Evolutionary conservation across 225 moss, liverwort and hornwort species (phyloP).

Genomic region (Climacium dendroides): DNA sequence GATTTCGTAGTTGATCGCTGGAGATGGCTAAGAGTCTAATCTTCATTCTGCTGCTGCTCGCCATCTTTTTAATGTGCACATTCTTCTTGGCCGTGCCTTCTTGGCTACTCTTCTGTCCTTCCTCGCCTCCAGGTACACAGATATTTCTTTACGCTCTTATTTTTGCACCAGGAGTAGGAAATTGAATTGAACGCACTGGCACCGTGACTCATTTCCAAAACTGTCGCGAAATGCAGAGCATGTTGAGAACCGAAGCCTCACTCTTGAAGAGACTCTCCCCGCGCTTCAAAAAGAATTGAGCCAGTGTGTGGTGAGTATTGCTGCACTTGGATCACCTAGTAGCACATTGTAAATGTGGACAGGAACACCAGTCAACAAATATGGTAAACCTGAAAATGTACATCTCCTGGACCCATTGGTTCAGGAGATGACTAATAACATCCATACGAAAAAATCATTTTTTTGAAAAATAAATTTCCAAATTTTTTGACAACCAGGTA

Average conservation of each 20-base stretch:
- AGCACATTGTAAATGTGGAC: too few relatives aligned
- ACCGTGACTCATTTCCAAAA: not conserved
- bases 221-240: not conserved
- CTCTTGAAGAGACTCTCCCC: not conserved
- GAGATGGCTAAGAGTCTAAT: not conserved
- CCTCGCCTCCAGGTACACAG: not conserved
- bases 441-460: too few relatives aligned
- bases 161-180: not conserved
- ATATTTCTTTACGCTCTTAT: not conserved
- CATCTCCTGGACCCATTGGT: too few relatives aligned
- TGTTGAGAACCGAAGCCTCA: not conserved
- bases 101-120: not conserved
- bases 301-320: slow-evolving; percentile 18
- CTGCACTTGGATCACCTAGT: too few relatives aligned
- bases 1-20: not conserved
- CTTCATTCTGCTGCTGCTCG: not conserved
- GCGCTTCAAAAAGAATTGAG: slow-evolving; percentile 2
- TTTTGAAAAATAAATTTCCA: too few relatives aligned
- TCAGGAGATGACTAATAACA: too few relatives aligned
- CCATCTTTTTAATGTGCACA: not conserved
- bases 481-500: not conserved
- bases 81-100: not conserved
- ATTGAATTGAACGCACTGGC: not conserved
- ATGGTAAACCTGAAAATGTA: too few relatives aligned
- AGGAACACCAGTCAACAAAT: too few relatives aligned